Evolutionary conservation across 1,284 basidiomycete species (phyloP).

Genomic region (Cryptococcus maquisensis): DNA sequence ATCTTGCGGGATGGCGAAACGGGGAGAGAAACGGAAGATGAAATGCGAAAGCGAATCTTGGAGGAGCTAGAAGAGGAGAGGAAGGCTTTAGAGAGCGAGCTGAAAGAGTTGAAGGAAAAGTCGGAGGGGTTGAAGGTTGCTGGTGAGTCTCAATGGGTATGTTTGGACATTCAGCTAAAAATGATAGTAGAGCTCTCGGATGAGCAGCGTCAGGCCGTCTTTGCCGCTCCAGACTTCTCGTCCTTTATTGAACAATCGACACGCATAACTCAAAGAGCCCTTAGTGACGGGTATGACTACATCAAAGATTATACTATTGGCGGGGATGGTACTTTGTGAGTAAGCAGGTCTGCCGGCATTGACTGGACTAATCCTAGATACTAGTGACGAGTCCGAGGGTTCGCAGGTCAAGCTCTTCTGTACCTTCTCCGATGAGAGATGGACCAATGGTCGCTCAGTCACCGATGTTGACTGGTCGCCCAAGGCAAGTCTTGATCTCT

Average conservation of each 20-base stretch:
- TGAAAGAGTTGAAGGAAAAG: constrained; percentile 77
- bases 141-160: constrained; percentile 17
- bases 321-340: constrained; percentile 67
- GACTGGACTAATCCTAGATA: neutral
- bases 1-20: constrained; percentile 19
- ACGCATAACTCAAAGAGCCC: constrained; percentile 90
- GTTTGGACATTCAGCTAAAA: too few species aligned
- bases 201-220: constrained; percentile 74
- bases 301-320: constrained; percentile 90
- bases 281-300: constrained; percentile 95
- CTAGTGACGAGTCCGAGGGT: constrained; percentile 81
- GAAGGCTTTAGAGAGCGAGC: constrained; percentile 67
- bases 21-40: constrained; percentile 60
- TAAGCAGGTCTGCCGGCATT: constrained; percentile 6
- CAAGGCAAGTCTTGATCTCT: constrained; percentile 58
- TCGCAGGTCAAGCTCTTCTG: constrained; percentile 81
- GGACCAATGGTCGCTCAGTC: constrained; percentile 84
- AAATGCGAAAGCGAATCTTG: constrained; percentile 64
- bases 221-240: constrained; percentile 79
- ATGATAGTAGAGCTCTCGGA: constrained; percentile 78
- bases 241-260: constrained; percentile 93
- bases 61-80: constrained; percentile 56
- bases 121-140: constrained; percentile 57
- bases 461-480: constrained; percentile 97
- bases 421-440: constrained; percentile 81